These are phyloP conservation scores for Tulasnella sp. DNA, from an alignment of 768 basidiomycete species.

Conservation along the genomic window DNA sequence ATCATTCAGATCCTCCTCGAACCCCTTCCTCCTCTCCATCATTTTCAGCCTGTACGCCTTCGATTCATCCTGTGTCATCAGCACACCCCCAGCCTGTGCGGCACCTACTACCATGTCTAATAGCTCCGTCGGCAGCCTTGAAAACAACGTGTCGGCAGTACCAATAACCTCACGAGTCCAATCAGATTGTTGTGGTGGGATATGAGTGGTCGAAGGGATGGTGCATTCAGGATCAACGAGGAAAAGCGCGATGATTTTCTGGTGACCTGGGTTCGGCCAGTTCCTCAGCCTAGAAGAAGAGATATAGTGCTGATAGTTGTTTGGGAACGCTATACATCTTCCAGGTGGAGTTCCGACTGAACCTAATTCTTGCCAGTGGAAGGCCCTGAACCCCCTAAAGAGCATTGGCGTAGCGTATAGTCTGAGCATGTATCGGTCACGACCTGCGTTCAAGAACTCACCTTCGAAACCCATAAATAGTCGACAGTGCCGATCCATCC, in stretches of 20 bases:
- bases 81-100: not conserved
- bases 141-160: not conserved
- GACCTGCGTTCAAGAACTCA: not conserved
- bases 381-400: not conserved
- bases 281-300: constrained; percentile 38
- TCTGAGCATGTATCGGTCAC: not conserved
- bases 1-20: not conserved
- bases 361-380: constrained; percentile 44
- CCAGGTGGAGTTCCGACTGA: constrained; percentile 33
- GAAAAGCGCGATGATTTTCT: constrained; percentile 40
- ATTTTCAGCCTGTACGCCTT: not conserved
- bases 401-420: not conserved
- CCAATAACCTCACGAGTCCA: constrained; percentile 39
- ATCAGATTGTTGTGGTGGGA: constrained; percentile 44
- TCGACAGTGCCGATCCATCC: not conserved
- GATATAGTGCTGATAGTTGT: constrained; percentile 48
- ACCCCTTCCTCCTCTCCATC: not conserved
- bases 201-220: constrained; percentile 38
- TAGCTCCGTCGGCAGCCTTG: not conserved
- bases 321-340: constrained; percentile 45
- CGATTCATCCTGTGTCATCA: constrained; percentile 6
- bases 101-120: not conserved
- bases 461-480: not conserved
- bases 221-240: constrained; percentile 39
- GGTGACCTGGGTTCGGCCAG: constrained; percentile 36